Conservation (phyloP, 2,329 filamentous ascomycete genomes). For the Epichloe coenophiala region DNA sequence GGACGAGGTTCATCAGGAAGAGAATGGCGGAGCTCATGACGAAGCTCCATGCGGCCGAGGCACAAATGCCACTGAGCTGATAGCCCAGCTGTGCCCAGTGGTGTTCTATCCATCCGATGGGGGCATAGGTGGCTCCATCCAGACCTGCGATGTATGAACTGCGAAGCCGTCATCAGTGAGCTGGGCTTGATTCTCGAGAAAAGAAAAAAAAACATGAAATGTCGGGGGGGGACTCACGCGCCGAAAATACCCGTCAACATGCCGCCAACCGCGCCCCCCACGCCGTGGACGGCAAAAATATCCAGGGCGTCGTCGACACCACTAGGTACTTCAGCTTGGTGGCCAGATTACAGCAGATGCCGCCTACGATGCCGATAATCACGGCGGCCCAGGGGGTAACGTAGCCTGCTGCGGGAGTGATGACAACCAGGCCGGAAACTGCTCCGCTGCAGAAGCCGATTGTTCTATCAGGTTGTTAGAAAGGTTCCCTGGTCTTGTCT, state of each 20-base stretch:
- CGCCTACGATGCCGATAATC: constrained; percentile 45
- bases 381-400: constrained; percentile 53
- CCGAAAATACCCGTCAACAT: constrained; percentile 66
- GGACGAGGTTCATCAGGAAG: constrained; percentile 57
- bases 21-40: constrained; percentile 55
- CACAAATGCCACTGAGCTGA: constrained; percentile 54
- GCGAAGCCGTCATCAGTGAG: neutral
- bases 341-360: constrained; percentile 65
- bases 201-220: neutral
- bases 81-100: constrained; percentile 59
- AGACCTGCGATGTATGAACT: constrained; percentile 60
- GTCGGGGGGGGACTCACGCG: constrained; percentile 30
- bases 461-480: constrained; percentile 38
- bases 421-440: constrained; percentile 77
- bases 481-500: neutral
- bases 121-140: constrained; percentile 46
- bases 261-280: constrained; percentile 78
- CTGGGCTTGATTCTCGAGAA: constrained; percentile 5
- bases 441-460: constrained; percentile 86
- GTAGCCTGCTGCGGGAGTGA: constrained; percentile 72
- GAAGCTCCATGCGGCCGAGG: constrained; percentile 53
- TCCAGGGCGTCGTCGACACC: constrained; percentile 79
- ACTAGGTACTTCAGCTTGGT: constrained; percentile 70
- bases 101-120: constrained; percentile 58
- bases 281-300: constrained; percentile 79